Evolutionary conservation across 2,329 filamentous ascomycete genomes (phyloP), one percentile per base, ranked within the genome.

Genomic region (Lasiodiplodia theobromae): DNA sequence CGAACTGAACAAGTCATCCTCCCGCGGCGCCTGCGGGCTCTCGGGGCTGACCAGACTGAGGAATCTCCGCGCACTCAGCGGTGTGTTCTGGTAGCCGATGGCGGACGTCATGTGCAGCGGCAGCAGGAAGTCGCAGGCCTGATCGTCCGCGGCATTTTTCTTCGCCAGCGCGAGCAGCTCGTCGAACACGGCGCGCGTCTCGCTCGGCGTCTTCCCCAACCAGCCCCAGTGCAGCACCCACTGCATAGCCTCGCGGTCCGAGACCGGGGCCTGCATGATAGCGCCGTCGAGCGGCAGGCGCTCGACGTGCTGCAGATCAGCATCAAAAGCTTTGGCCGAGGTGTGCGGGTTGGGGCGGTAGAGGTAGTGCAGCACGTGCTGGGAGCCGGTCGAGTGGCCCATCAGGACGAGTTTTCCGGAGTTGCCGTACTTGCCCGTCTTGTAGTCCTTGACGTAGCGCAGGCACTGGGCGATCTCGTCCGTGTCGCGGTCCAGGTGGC

Each of bases 401-500:
- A 73, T 73, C 14, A 74, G 49, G 0, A 70, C 70, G 38, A 74
- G 38, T 57, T 73, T 74, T 28, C 69, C 69, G 8, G 18, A 7
- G 12, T 66, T 51, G 23, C 70, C 71, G 11, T 69, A 71, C 10
- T 68, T 72, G 49, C 25, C 12, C 10, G 47, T 2, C 70, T 80
- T 79, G 70, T 79, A 78, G 31, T 76, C 73, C 56, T 73, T 71
- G 68, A 78, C 76, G 69, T 65, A 65, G 62, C 14, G n/a, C 21
- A 65, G 28, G 31, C 62, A 78, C 67, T 74, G 69, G 18, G 78
- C 77, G 49, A 80, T 75, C 70, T 80, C 78, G 65, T 80, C 74
- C 10, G 76, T 78, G 68, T 80, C 78, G 69, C 78, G 72, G 67
- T 79, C 78, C 8, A 80, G 76, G 70, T 79, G 76, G 21, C 77